Evolutionary conservation across 2,329 filamentous ascomycete species (phyloP), one percentile per base, ranked within the genome.

Genomic region (Nigrospora sphaerica): DNA sequence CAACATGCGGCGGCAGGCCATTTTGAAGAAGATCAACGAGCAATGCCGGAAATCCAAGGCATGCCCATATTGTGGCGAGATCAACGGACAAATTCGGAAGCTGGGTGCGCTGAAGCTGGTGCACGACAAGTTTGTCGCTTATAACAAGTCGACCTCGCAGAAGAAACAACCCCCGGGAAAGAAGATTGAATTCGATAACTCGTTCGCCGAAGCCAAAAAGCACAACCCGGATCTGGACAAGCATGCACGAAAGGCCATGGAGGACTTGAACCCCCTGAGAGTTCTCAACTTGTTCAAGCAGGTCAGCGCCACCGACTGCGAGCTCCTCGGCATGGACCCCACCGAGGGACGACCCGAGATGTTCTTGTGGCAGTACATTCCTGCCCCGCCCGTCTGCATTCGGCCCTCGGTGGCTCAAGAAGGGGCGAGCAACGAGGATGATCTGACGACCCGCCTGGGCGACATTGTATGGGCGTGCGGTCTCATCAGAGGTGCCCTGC

Each of bases 331-430:
- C 5, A 80, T 98, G 57, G 84, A 96, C 58, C 88, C 91, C 1
- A 76, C 80, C 13, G 90, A 95, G 57, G 89, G 89, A 12, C 80
- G 91, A 16, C 93, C 93, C 0, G 93, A 98, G 63, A 95, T 95
- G 83, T 95, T 97, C 64, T 81, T 98, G 39, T 98, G 93, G 93
- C 91, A 95, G 61, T 95, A 90, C 59, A 77, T 98, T 33, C 93
- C 93, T 1, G 92, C 92, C 1, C 92, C 93, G 1, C 93, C 93
- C 0, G 88, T 97, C 6, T 95, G 89, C 55, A 95, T 98, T 57
- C 80, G 93, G 49, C 93, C 93, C 0, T 96, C 91, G 0, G 93
- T 98, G 16, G 86, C 86, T 31, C 93, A 97, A 64, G 93, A 97
- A 52, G 88, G 82, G 49, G 87, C 91, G 4, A 96, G 88, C 54